phyloP scores from a whole-genome alignment of 208 protist species.

The Trichomonas tenax region DNA sequence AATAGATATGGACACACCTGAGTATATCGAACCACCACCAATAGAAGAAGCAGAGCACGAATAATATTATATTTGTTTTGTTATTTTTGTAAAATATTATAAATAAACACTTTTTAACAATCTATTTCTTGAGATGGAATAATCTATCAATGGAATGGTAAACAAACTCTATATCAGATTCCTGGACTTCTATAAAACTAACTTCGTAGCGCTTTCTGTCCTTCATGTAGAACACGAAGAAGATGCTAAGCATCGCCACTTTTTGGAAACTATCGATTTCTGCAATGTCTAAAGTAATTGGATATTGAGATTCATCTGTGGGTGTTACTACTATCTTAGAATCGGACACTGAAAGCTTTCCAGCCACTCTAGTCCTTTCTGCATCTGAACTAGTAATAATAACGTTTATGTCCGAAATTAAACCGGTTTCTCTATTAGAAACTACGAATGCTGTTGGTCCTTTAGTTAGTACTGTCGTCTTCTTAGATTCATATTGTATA shows the following conservation, averaged over 20 bases:
- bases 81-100: no score
- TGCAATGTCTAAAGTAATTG: not conserved
- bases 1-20: no score
- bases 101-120: not conserved
- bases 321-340: not conserved
- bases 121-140: not conserved
- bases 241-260: not conserved
- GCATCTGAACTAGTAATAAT: not conserved
- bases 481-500: not conserved
- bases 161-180: not conserved
- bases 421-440: not conserved
- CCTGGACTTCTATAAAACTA: not conserved
- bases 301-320: not conserved
- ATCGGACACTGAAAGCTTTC: not conserved
- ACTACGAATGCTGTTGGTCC: not conserved
- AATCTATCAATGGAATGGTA: not conserved
- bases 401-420: not conserved
- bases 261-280: not conserved
- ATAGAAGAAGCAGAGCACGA: no score
- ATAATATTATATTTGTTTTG: no score
- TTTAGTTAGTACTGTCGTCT: not conserved
- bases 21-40: no score
- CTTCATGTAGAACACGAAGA: not conserved
- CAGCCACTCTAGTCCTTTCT: not conserved
- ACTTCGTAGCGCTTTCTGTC: not conserved